These are phyloP conservation scores for Inga laurina DNA, from an alignment of 306 rosid species.

Conservation along the genomic window DNA sequence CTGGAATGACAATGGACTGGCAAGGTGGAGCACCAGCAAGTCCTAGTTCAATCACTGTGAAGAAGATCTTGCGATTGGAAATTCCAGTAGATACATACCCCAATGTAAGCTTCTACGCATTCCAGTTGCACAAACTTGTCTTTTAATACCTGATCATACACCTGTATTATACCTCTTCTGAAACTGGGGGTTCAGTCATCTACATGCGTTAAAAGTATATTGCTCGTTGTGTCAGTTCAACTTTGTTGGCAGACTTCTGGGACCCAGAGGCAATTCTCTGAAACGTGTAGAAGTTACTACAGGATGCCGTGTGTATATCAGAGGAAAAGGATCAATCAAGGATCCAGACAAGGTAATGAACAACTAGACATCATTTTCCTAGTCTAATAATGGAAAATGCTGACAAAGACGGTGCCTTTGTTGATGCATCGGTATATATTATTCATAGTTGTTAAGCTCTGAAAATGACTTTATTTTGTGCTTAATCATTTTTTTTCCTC, in stretches of 20 bases:
- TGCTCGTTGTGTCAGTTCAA: slow-evolving; percentile 66
- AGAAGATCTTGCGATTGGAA: slow-evolving; percentile 92
- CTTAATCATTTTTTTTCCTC: slow-evolving; percentile 10
- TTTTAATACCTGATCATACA: slow-evolving; percentile 31
- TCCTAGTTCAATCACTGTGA: slow-evolving; percentile 90
- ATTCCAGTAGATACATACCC: slow-evolving; percentile 95
- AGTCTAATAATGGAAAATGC: slow-evolving; percentile 18
- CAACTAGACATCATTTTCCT: slow-evolving; percentile 12
- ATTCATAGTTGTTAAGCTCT: background rate
- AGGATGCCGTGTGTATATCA: slow-evolving; percentile 90
- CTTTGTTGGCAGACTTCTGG: slow-evolving; percentile 96
- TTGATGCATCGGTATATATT: background rate
- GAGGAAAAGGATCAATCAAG: slow-evolving; percentile 95
- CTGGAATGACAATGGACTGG: slow-evolving; percentile 98
- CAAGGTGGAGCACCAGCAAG: slow-evolving; percentile 92
- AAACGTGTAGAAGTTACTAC: slow-evolving; percentile 96
- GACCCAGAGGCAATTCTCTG: slow-evolving; percentile 94
- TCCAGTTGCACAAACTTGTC: slow-evolving; percentile 17
- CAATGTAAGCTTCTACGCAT: slow-evolving; percentile 56
- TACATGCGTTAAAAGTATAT: slow-evolving; percentile 27
- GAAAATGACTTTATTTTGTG: slow-evolving; percentile 4
- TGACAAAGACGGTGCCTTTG: background rate
- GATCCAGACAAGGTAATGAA: slow-evolving; percentile 82
- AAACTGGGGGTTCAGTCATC: slow-evolving; percentile 12
- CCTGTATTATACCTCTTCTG: slow-evolving; percentile 10